Evolutionary conservation across 2,329 filamentous ascomycete species (phyloP).

Genomic region (Ramichloridium luteum): DNA sequence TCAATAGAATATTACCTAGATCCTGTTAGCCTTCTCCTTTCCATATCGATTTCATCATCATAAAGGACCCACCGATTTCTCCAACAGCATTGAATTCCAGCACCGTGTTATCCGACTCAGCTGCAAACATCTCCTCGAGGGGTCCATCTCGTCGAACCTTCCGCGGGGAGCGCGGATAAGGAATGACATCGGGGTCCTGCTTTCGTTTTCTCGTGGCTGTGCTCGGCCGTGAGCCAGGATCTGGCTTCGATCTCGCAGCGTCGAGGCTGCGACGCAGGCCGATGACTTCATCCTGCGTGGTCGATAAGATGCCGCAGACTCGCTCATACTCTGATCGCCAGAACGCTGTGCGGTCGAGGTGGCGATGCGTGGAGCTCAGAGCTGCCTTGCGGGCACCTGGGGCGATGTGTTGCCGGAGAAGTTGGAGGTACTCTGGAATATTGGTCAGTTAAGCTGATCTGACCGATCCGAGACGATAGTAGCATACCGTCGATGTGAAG

Average conservation of each 20-base stretch:
- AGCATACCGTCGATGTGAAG: constrained; percentile 20
- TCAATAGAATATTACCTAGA: constrained; percentile 17
- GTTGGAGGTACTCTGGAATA: constrained; percentile 18
- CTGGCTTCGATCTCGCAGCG: constrained; percentile 1
- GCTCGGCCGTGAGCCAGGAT: constrained; percentile 3
- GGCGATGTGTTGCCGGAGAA: constrained; percentile 26
- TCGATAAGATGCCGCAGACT: constrained; percentile 8
- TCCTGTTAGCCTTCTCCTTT: too few relatives aligned
- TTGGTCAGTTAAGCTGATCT: constrained; percentile 6
- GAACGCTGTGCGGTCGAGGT: constrained; percentile 30
- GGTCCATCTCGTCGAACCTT: constrained; percentile 13
- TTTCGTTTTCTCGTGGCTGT: constrained; percentile 18
- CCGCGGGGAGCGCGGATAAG: constrained; percentile 15
- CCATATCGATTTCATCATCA: too few relatives aligned
- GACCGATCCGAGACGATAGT: background rate
- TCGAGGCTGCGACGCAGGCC: constrained; percentile 14
- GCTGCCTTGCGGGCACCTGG: constrained; percentile 15
- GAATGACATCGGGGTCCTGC: constrained; percentile 15
- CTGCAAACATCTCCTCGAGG: too few relatives aligned
- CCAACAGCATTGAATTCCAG: constrained; percentile 13
- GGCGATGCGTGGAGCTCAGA: constrained; percentile 18
- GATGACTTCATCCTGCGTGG: constrained; percentile 12
- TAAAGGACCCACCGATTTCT: constrained; percentile 12
- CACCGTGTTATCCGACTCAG: too few relatives aligned
- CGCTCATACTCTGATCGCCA: constrained; percentile 25